Evolutionary conservation across 2,329 filamentous ascomycete species (phyloP), one percentile per base, ranked within the genome.

Genomic region (Setomelanomma holmii): DNA sequence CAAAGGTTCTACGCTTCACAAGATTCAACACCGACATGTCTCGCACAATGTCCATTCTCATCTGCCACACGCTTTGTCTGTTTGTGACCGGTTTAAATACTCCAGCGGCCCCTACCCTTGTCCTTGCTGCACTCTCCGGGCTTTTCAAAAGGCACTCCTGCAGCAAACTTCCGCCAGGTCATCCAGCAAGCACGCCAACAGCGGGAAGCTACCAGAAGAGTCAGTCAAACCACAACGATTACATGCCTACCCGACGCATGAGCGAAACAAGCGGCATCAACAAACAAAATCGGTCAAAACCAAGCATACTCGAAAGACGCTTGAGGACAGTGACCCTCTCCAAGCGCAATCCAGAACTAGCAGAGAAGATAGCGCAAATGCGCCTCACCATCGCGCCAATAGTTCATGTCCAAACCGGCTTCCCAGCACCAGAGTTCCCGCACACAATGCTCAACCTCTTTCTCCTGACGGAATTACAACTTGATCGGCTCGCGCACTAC

Each of bases 391-490:
- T 92, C 20, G 82, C 83, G 0, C 88, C 89, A 1, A 84, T 92
- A 5, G 65, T 80, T 0, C 83, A 86, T 73, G 75, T 88, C 59
- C 79, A 79, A 19, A 84, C 82, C 1, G 88, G 88, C 43, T 68
- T 75, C n/a, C 76, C 88, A 2, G 88, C 90, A 65, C 83, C 86
- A 0, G 71, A 78, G 49, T 92, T 89, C 71, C 89, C 89, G 1
- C 66, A 68, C 17, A 89, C 84, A 3, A 79, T 91, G 48, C 84
- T 92, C 40, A 82, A 83, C 68, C 90, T 89, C 75, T 90, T 88
- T 82, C 85, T 91, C 24, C 82, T 92, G 33, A 91, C 87, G 14
- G 86, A 89, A 70, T 75, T 75, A 23, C 81, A 92, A 74, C 85
- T 91, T 48, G 89, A 92, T 75, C 77, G 78, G 47, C 81, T 92